Evolutionary conservation across 148 eudicot species (phyloP), one percentile per base, ranked within the genome.

Genomic region (Rhododendron ferrugineum): DNA sequence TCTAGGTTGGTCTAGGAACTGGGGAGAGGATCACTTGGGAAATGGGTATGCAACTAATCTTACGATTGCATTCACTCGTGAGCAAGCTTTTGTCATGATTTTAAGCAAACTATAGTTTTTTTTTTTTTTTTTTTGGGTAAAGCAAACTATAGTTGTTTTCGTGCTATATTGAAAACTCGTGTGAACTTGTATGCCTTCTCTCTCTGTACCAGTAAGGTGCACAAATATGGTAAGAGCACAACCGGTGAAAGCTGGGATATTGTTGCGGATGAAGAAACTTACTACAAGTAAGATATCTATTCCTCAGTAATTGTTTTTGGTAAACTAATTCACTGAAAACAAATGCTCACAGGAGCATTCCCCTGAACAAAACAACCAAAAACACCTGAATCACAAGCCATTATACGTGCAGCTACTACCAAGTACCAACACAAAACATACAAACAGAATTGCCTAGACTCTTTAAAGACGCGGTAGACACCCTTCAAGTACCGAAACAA

Each of bases 11-110:
- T 96, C 98, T 76, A 91, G 99, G 89, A 95, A 98, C 23, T 96
- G 99, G 99, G 99, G 98, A 78, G 99, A 96, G 89, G 99, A 96
- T 72, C 99, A 96, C 92, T 95, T 93, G 36, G 99, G 99, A 88
- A 96, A 96, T 76, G 97, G 98, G 99, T 96, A 93, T 70, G 97
- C 79, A 36, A 28, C 30, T 23, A 75, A 76, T 16, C 50, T 46
- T 30, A 23, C 5, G 18, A 8, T 60, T 10, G 26, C 42, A 6
- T 50, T 23, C 36, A 58, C 46, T 30, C 2, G 7, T 20, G 37
- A 60, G 37, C 80, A 68, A 54, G 56, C 54, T 22, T 84, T 44
- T 15, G 74, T 80, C 44, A 8, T 28, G 2, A 47, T 11, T 73
- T 11, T 26, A 58, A 22, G 10, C 80, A 66, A n/a, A n/a, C n/a